Conservation (phyloP, 139 green algal genomes). For the Trebouxia sp. region DNA sequence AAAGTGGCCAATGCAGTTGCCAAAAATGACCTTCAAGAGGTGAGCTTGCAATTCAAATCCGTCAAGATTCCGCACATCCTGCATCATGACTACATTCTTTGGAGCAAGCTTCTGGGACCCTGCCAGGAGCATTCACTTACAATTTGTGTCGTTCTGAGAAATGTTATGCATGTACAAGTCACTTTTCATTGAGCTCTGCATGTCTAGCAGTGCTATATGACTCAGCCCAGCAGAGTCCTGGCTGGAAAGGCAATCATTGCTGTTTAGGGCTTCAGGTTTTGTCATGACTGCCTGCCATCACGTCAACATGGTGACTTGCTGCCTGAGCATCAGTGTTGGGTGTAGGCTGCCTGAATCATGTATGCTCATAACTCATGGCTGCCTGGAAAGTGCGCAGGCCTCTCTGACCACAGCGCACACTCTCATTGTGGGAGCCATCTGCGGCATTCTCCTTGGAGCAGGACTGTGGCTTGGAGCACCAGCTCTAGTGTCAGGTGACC, state of each 20-base stretch:
- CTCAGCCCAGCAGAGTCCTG: too few relatives aligned
- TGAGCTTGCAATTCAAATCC: not conserved
- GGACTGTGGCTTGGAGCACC: slow-evolving; percentile 17
- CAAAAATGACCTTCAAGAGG: slow-evolving; percentile 34
- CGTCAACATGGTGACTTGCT: not conserved
- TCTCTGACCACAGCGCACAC: not conserved
- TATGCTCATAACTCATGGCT: not conserved
- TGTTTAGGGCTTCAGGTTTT: not conserved
- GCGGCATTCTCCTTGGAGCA: not conserved
- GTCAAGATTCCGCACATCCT: not conserved
- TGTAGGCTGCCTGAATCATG: not conserved
- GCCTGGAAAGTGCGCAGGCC: slow-evolving; percentile 35
- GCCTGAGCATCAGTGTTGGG: not conserved
- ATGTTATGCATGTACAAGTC: too few relatives aligned
- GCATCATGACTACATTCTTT: not conserved
- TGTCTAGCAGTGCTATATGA: too few relatives aligned
- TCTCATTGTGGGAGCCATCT: not conserved
- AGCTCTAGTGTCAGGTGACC: not conserved
- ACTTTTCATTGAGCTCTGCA: too few relatives aligned
- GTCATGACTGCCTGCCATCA: not conserved
- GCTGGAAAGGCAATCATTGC: not conserved
- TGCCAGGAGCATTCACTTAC: not conserved
- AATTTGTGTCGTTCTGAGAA: too few relatives aligned
- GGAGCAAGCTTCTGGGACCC: not conserved
- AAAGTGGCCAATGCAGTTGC: slow-evolving; percentile 60